phyloP scores from a whole-genome alignment of 1,139 yeast genomes.

The Diutina mesorugosa region DNA sequence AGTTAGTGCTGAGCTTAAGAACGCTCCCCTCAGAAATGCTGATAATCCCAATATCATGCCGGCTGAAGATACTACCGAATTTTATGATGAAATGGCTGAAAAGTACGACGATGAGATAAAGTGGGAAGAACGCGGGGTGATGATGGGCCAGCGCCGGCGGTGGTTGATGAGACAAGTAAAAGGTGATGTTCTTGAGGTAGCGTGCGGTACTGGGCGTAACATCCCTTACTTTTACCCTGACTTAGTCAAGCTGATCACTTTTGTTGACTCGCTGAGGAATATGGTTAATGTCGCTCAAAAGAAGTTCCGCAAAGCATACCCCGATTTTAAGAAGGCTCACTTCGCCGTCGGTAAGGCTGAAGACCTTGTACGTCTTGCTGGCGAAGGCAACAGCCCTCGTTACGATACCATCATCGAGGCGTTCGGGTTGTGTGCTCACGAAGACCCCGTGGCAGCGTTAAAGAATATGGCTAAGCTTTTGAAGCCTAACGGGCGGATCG shows the following conservation, averaged over 20 bases:
- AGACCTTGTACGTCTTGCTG: conserved; percentile 51
- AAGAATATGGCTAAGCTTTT: conserved; percentile 59
- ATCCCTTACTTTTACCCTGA: conserved; percentile 58
- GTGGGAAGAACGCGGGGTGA: conserved; percentile 74
- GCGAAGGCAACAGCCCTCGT: conserved; percentile 25
- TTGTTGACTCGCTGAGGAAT: conserved; percentile 67
- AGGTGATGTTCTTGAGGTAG: conserved; percentile 88
- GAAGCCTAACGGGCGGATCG: conserved; percentile 84
- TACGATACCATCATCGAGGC: conserved; percentile 92
- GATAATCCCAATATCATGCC: conserved; percentile 38
- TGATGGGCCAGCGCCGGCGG: conserved; percentile 72
- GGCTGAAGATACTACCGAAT: conserved; percentile 71
- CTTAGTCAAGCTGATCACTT: conserved; percentile 59
- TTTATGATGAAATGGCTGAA: conserved; percentile 67
- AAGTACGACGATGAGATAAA: conserved; percentile 76
- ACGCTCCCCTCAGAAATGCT: conserved; percentile 12
- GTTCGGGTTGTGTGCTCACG: conserved; percentile 90
- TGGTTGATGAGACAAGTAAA: conserved; percentile 69
- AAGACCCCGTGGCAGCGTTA: conserved; percentile 78
- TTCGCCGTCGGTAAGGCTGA: conserved; percentile 92
- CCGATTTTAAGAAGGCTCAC: conserved; percentile 58
- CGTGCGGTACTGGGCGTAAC: conserved; percentile 95
- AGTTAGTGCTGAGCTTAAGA: conserved; percentile 7
- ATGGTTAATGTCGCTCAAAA: conserved; percentile 79
- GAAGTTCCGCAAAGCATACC: conserved; percentile 57